A percentile compares a stretch with the other conserved stretches of the same genome.
These are phyloP conservation scores for Lithospermum erythrorhizon DNA, from an alignment of 257 asterid genomes.

Conservation along the genomic window DNA sequence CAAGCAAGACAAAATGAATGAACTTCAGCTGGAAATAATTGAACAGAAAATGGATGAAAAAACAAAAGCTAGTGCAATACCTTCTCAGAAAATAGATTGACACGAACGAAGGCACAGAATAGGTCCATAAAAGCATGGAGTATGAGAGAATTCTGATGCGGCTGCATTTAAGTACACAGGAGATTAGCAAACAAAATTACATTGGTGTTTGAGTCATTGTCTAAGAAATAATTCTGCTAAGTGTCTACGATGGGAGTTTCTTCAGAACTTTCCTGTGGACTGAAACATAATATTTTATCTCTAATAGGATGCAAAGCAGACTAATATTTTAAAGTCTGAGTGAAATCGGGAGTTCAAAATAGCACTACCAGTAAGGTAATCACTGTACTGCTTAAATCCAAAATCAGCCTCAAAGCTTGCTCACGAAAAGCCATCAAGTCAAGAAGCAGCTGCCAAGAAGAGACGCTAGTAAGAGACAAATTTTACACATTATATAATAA, in stretches of 20 bases:
- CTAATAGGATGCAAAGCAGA: neutral
- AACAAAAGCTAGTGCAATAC: conserved; percentile 29
- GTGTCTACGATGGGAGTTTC: neutral
- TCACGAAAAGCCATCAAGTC: conserved; percentile 97
- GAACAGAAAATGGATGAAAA: conserved; percentile 2
- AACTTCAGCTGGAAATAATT: conserved; percentile 7
- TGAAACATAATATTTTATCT: neutral
- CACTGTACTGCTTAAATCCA: conserved; percentile 97
- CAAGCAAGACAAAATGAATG: conserved; percentile 2
- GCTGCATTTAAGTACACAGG: conserved; percentile 50
- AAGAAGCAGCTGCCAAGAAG: conserved; percentile 75
- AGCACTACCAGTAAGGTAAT: conserved; percentile 89
- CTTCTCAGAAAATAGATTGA: conserved; percentile 87
- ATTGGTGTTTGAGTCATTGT: conserved; percentile 3
- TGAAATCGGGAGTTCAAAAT: conserved; percentile 10
- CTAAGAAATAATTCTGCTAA: neutral
- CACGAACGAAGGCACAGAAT: conserved; percentile 98
- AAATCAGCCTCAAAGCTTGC: conserved; percentile 92
- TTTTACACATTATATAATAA: neutral
- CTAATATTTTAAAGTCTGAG: neutral
- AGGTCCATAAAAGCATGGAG: conserved; percentile 97
- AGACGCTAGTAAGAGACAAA: conserved; percentile 7
- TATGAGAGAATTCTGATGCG: conserved; percentile 92
- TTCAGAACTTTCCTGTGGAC: neutral
- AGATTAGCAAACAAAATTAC: conserved; percentile 10